Conservation (phyloP, 495 filamentous ascomycete genomes). For the Penicillium roqueforti region DNA sequence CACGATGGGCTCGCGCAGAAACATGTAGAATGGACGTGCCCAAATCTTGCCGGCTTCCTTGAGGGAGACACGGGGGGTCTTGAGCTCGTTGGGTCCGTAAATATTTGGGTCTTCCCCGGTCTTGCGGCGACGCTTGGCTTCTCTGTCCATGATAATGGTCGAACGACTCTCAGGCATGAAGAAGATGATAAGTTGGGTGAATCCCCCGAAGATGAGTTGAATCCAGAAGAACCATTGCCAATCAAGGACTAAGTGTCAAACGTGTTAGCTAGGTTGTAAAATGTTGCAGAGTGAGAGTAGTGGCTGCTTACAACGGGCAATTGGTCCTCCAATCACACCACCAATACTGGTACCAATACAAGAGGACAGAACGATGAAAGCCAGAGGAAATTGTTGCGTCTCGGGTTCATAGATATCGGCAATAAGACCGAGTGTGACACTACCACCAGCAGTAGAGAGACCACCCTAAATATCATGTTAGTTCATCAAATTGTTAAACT, state of each 20-base stretch:
- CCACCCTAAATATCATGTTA: slow-evolving; percentile 24
- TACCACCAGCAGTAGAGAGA: slow-evolving; percentile 65
- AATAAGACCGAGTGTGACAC: slow-evolving; percentile 74
- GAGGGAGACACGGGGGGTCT: slow-evolving; percentile 46
- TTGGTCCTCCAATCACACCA: slow-evolving; percentile 73
- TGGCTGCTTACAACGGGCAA: slow-evolving; percentile 46
- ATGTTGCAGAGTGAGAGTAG: background rate
- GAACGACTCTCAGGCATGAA: slow-evolving; percentile 66
- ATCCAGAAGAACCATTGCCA: slow-evolving; percentile 83
- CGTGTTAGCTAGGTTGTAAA: slow-evolving; percentile 1
- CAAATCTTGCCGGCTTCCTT: slow-evolving; percentile 57
- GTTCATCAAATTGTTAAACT: background rate
- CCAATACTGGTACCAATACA: slow-evolving; percentile 70
- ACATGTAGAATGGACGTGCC: slow-evolving; percentile 70
- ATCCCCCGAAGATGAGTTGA: slow-evolving; percentile 67
- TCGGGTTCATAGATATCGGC: slow-evolving; percentile 72
- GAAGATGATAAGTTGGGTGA: slow-evolving; percentile 58
- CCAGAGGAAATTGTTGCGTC: slow-evolving; percentile 58
- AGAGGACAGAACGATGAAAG: slow-evolving; percentile 70
- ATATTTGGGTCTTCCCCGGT: slow-evolving; percentile 50
- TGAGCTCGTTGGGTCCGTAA: slow-evolving; percentile 61
- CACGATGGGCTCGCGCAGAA: slow-evolving; percentile 70
- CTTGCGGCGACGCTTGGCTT: slow-evolving; percentile 59
- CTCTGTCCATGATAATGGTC: slow-evolving; percentile 61
- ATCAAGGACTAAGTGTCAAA: slow-evolving; percentile 27